Evolutionary conservation across 2,329 filamentous ascomycete species (phyloP), one percentile per base, ranked within the genome.

Genomic region (Setomelanomma holmii): DNA sequence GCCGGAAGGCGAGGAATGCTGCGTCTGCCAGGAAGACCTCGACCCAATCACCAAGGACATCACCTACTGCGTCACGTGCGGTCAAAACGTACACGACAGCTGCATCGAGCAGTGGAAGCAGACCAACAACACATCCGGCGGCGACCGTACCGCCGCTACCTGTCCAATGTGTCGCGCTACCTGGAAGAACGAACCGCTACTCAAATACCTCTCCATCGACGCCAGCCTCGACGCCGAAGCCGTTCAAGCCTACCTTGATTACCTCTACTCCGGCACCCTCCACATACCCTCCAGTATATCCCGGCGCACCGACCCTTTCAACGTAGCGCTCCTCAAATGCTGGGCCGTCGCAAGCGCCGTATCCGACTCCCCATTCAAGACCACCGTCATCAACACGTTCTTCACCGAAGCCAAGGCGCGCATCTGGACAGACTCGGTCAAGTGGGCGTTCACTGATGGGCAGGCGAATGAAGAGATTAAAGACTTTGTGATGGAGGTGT

Each of bases 131-230:
- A 20, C 20, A 5, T 14, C n/a, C 14, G 6, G n/a, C 27, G 30
- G n/a, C 7, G n/a, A 21, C 12, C 17, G 5, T 11, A 12, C 3
- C 19, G 12, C 23, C 3, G 38, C 39, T 1, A 55, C 45, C 0
- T 68, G 62, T 23, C 58, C 62, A 3, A 55, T 60, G 34, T 67
- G 60, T 27, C 63, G 58, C 20, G 27, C 40, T 2, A 4, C 16
- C 2, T 63, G 55, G 55, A 45, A 44, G 33, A 38, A 43, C 16
- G 27, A 52, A 5, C 44, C 34, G 2, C 4, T 39, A 6, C 21
- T 33, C n/a, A 43, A 34, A 1, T 3, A 22, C 23, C 7, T 51
- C 5, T 20, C 35, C 11, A 5, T 49, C 12, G 24, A 39, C 14
- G 27, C 21, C 5, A n/a, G 40, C 1, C 45, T 60, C 1, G 45